Evolutionary conservation across 2,329 filamentous ascomycete genomes (phyloP), one percentile per base, ranked within the genome.

Genomic region (Pezicula carpinea): DNA sequence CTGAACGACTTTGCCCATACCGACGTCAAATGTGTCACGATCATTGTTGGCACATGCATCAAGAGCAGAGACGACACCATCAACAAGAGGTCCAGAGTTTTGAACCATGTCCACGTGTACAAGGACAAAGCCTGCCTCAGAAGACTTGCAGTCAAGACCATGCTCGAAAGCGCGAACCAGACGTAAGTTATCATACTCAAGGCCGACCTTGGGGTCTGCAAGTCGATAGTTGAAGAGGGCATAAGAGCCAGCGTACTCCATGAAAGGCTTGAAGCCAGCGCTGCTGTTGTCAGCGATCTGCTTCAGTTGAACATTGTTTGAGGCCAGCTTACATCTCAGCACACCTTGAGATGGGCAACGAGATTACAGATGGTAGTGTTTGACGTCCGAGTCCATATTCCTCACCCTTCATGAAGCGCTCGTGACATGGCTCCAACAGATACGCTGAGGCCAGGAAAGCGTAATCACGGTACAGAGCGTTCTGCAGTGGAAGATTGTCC

Each of bases 51-150:
- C 70, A 26, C 76, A 68, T 5, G 72, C 72, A 43, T 85, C 76
- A 19, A 95, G 75, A 43, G 85, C 79, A 43, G 80, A 74, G 39
- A 89, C 75, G 3, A 83, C 80, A 26, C 89, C 89, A 35, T 80
- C 76, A 39, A 96, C 82, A 1, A 97, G 74, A 1, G 82, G 79
- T 0, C 85, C 85, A 0, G 90, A 91, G 67, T 95, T 82, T 63
- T 83, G 84, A 42, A 96, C 92, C 91, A 96, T 97, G 67, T 95
- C 89, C 43, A 97, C 83, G 66, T 96, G 92, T 4, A 93, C 91
- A 11, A 96, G 79, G n/a, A 96, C 89, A 64, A 97, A 96, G 42
- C 92, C 92, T 1, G 92, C 92, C 67, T 96, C 92, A 6, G 90
- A 96, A 3, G 89, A 95, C 26, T 77, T 77, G 0, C 87, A 87